These are phyloP conservation scores for Paracorniculantispora psalliotae DNA, from an alignment of 2,329 filamentous ascomycete species.

Conservation along the genomic window DNA sequence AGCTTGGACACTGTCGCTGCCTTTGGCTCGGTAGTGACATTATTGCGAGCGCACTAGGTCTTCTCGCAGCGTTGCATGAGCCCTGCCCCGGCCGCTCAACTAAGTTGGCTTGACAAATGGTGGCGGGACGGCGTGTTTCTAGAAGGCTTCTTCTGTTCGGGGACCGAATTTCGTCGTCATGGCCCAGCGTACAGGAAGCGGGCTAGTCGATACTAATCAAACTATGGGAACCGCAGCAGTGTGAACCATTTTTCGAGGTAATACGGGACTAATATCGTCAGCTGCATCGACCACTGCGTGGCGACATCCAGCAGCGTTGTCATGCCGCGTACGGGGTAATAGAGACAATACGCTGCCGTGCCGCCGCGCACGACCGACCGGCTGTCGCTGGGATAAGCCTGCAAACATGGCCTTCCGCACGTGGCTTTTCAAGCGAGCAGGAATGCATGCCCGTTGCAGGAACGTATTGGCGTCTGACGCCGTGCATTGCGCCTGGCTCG, in stretches of 20 bases:
- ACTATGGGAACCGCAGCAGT: not conserved
- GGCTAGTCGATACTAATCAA: slow-evolving; percentile 6
- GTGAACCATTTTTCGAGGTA: not conserved
- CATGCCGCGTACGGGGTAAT: not conserved
- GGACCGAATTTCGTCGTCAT: slow-evolving; percentile 2
- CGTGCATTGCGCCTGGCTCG: not conserved
- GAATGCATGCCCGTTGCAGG: not conserved
- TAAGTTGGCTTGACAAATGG: slow-evolving; percentile 4
- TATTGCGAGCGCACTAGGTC: not conserved
- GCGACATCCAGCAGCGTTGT: not conserved
- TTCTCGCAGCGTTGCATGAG: not conserved
- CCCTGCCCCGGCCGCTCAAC: not conserved
- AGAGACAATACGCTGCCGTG: not conserved
- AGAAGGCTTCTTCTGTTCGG: slow-evolving; percentile 1
- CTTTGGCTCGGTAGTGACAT: not conserved
- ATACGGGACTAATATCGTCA: not conserved
- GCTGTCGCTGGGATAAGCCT: not conserved
- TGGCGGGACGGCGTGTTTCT: slow-evolving; percentile 6
- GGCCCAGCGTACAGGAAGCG: not conserved
- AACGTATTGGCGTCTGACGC: not conserved
- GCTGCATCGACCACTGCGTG: not conserved
- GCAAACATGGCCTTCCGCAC: not conserved
- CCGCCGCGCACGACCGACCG: not conserved
- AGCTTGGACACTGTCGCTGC: not conserved
- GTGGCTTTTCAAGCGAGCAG: not conserved